Evolutionary conservation across 2,329 filamentous ascomycete species (phyloP).

Genomic region (Lomentospora prolificans): DNA sequence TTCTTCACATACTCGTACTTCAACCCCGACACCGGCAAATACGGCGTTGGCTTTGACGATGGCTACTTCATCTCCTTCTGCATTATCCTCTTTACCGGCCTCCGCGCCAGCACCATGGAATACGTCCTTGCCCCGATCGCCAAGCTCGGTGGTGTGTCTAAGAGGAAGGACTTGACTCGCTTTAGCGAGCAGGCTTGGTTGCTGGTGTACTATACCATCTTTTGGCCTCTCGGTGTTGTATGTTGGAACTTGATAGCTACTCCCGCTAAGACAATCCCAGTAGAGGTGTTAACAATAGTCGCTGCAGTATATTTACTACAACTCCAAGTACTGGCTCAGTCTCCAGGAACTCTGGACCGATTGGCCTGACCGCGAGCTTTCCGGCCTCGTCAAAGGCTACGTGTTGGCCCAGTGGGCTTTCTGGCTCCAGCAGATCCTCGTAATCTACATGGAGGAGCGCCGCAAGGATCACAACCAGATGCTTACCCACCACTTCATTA

Average conservation of each 20-base stretch:
- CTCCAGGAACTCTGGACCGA: slow-evolving; percentile 70
- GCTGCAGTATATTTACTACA: slow-evolving; percentile 67
- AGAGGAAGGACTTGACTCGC: slow-evolving; percentile 65
- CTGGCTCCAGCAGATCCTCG: slow-evolving; percentile 87
- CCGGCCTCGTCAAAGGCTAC: slow-evolving; percentile 73
- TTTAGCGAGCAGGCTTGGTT: slow-evolving; percentile 96
- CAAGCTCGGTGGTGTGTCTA: slow-evolving; percentile 60
- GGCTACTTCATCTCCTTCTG: slow-evolving; percentile 66
- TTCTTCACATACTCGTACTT: slow-evolving; percentile 85
- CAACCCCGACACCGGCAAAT: slow-evolving; percentile 57
- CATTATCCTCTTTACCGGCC: slow-evolving; percentile 75
- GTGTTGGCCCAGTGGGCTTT: slow-evolving; percentile 85
- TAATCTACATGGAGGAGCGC: slow-evolving; percentile 88
- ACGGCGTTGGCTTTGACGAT: slow-evolving; percentile 72
- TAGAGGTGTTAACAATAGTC: too few species aligned
- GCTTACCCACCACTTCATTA: slow-evolving; percentile 90
- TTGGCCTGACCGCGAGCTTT: slow-evolving; percentile 72
- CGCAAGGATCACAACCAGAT: slow-evolving; percentile 95
- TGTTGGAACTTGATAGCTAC: slow-evolving; percentile 20
- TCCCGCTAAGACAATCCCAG: background rate
- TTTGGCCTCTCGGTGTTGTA: slow-evolving; percentile 80
- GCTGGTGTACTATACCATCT: slow-evolving; percentile 69
- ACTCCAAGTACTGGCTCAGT: slow-evolving; percentile 70
- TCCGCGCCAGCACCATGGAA: slow-evolving; percentile 78
- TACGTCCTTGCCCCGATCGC: slow-evolving; percentile 75